Base-by-base conservation (phyloP, 2,329 filamentous ascomycete genomes). In the Didymella glomerata region DNA sequence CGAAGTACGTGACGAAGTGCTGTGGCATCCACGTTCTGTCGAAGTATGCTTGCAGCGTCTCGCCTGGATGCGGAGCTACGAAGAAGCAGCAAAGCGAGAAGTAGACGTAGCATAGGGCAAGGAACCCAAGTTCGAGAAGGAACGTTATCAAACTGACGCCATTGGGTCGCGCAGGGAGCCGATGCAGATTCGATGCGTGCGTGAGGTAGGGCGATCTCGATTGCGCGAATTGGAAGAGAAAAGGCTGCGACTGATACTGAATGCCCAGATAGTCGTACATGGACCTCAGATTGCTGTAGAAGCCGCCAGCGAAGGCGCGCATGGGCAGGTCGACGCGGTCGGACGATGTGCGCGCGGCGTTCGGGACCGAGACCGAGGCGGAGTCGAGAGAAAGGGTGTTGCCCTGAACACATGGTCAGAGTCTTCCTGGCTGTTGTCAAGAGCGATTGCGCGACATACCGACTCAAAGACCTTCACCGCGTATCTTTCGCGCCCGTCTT, bases 241-340 rank as follows among this genome's bases (percentile, higher is more conserved):
- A 87, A 16, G 77, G 78, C 53, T 84, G 79, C 13, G 79, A 75
- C 40, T 81, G 78, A 58, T 85, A 84, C 6, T 74, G 73, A 13
- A 88, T 76, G 2, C 77, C 79, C 3, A 88, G 73, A 62, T 85
- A 77, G 25, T 83, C 76, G 69, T 88, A 88, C 81, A 88, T 84
- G 25, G 78, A 76, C 61, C 79, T 80, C 48, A 88, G 73, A 60
- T 86, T 85, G 46, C 73, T 69, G 66, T 88, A 87, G 70, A 84
- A 88, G 20, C 81, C 80, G 10, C 76, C 79, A 14, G 80, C 80
- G 61, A 84, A 83, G 7, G 79, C 80, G 50, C 82, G 80, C 82
- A 84, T 84, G 32, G 82, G 82, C 40, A 84, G 68, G 69, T 84
- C 82, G 38, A 82, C 72, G 60, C 80, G 78, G 49, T 74, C 69